Base-by-base conservation (phyloP, 2,329 filamentous ascomycete genomes). In the Diaporthe velutina region DNA sequence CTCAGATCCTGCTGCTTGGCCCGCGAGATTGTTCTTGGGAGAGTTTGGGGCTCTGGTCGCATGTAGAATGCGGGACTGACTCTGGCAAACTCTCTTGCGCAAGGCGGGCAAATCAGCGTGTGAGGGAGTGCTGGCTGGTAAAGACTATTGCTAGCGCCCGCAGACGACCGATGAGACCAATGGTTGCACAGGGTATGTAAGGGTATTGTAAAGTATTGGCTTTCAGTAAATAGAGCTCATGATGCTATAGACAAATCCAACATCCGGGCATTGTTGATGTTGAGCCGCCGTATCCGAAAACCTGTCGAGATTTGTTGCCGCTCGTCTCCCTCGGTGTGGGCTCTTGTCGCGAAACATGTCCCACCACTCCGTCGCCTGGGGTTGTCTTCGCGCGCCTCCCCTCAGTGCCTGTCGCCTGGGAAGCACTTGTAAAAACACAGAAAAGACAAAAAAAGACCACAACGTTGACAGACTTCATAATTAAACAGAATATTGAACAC, bases 401-500 rank as follows among this genome's bases (percentile, higher is more conserved):
- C 42, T 54, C 28, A 45, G 45, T 73, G 74, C 72, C 73, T 73
- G 70, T 70, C 74, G 72, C 74, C 60, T 54, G 70, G 70, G 68
- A 76, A 74, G 74, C 68, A 74, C 58, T 25, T 58, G 55, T 40
- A 73, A 74, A 61, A 64, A 73, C 28, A 60, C 30, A 54, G 64
- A 50, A 48, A 70, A 38, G 38, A 45, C 35, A 57, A 64, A 70
- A 73, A 73, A 74, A 67, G 68, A 76, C 74, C 72, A 70, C 68
- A 74, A 35, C 72, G 70, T 76, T 76, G 73, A 66, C 74, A 76
- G 74, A 76, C 74, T 72, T 76, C 74, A 58, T 76, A 76, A 88
- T 88, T 88, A 88, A 87, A 88, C 86, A 88, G 86, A 83, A 84
- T 88, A 87, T 84, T 84, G 85, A 83, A 83, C 83, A 82, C 84